Percentiles rank a stretch among this genome's conserved stretches.
phyloP scores from a whole-genome alignment of 768 basidiomycete genomes.

The Lentinus brumalis region DNA sequence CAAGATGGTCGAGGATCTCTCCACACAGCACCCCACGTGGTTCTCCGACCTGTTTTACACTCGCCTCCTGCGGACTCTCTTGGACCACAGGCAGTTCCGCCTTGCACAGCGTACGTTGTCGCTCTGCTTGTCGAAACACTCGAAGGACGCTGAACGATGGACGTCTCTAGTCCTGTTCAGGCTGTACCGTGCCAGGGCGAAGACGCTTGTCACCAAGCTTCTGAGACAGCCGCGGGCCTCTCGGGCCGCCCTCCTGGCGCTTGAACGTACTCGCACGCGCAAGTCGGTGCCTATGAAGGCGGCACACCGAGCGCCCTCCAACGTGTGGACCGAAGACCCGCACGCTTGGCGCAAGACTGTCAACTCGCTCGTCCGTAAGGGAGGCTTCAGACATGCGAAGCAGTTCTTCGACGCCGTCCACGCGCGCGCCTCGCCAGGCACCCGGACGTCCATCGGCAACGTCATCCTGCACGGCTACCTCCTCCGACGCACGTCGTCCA shows the following conservation, averaged over 20 bases:
- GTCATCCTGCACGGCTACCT: constrained; percentile 52
- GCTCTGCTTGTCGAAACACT: constrained; percentile 22
- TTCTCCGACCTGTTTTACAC: constrained; percentile 42
- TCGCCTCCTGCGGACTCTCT: constrained; percentile 39
- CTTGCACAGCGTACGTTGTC: constrained; percentile 37
- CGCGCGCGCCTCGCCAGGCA: constrained; percentile 4
- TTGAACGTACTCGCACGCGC: too few species aligned
- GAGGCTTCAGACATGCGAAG: constrained; percentile 47
- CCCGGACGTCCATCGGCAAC: constrained; percentile 54
- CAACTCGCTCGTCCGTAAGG: constrained; percentile 42
- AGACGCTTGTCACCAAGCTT: neutral
- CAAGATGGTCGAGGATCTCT: constrained; percentile 43
- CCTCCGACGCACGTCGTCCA: constrained; percentile 32
- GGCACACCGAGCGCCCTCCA: neutral
- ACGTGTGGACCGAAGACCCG: neutral
- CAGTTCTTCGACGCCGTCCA: constrained; percentile 35
- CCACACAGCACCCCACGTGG: constrained; percentile 36
- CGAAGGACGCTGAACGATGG: constrained; percentile 29
- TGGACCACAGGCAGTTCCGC: constrained; percentile 42
- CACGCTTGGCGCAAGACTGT: constrained; percentile 36
- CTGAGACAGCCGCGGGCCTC: neutral
- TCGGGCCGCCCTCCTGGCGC: neutral
- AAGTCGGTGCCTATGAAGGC: too few species aligned
- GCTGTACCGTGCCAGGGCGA: neutral
- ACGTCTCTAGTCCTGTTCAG: constrained; percentile 33